Evolutionary conservation across 2,329 filamentous ascomycete genomes (phyloP), one percentile per base, ranked within the genome.

Genomic region (Leptodontidium sp.): DNA sequence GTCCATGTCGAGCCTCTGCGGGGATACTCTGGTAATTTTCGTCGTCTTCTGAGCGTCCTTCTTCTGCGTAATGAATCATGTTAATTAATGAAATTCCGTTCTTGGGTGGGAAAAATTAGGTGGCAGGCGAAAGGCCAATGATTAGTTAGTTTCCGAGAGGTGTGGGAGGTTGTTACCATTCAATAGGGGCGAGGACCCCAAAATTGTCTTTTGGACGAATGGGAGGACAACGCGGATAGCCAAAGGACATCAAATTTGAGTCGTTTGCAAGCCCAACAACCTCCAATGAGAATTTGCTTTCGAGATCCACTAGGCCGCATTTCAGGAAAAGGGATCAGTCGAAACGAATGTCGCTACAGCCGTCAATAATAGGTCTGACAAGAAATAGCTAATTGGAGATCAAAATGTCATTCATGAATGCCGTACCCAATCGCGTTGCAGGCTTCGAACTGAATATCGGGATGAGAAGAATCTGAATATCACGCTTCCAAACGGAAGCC

Each of bases 31-130:
- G 38, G n/a, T 49, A 15, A 50, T 40, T 63, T 66, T 59, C 17
- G 21, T 49, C 50, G 26, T 59, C 45, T 50, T 43, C 12, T 38
- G 32, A 35, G 59, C 59, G 47, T 55, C 21, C 29, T 43, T 59
- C n/a, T 61, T 49, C 61, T 66, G 61, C 45, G 53, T 64, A 68
- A 62, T 61, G 67, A 68, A 68, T 68, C 55, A 62, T 70, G 26
- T 68, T 61, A 50, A 53, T 66, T 69, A 26, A 61, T 40, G 59
- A 67, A 26, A 29, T 55, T 53, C 17, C 47, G 9, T 64, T 64
- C 47, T 64, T 26, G 49, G 47, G 26, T 8, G n/a, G 24, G 14
- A 14, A 43, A 43, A 53, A 43, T 14, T 14, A 9, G 47, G 61
- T 45, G 32, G 47, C 24, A 64, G 47, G 35, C n/a, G 8, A 38